phyloP scores from a whole-genome alignment of 441 rosid genomes.

The Erysimum cheiri region DNA sequence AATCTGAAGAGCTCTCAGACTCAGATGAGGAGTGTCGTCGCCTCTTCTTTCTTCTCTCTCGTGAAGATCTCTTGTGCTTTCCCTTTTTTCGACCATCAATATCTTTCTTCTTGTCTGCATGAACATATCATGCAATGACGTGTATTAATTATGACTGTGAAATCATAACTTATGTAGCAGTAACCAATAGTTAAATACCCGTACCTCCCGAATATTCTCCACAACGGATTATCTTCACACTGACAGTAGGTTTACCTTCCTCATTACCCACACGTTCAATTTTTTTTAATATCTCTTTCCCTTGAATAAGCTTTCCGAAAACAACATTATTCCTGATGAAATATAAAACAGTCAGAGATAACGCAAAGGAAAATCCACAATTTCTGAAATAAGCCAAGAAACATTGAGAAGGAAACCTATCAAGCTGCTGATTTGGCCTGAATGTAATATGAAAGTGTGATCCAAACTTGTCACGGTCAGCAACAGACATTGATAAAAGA shows the following conservation, averaged over 20 bases:
- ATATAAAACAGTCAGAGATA: slow-evolving; percentile 15
- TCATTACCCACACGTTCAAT: slow-evolving; percentile 86
- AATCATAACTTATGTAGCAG: neutral
- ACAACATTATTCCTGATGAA: slow-evolving; percentile 73
- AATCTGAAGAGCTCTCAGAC: slow-evolving; percentile 76
- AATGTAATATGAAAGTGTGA: slow-evolving; percentile 88
- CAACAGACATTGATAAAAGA: slow-evolving; percentile 80
- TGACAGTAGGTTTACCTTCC: slow-evolving; percentile 80
- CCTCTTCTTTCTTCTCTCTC: slow-evolving; percentile 75
- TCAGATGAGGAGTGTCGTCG: slow-evolving; percentile 74
- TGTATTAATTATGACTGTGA: slow-evolving; percentile 14
- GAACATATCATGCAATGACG: slow-evolving; percentile 22
- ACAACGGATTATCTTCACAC: slow-evolving; percentile 82
- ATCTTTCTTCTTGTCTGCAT: slow-evolving; percentile 52
- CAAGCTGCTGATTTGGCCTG: slow-evolving; percentile 76
- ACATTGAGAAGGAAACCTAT: slow-evolving; percentile 56
- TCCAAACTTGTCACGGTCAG: slow-evolving; percentile 82
- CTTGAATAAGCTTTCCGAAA: slow-evolving; percentile 92
- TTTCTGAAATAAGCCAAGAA: slow-evolving; percentile 3
- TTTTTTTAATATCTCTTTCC: slow-evolving; percentile 74
- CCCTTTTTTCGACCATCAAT: slow-evolving; percentile 58
- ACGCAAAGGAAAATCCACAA: slow-evolving; percentile 16
- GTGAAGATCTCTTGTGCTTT: slow-evolving; percentile 74
- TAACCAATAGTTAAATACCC: slow-evolving; percentile 2
- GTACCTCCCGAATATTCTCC: slow-evolving; percentile 84